phyloP scores from a whole-genome alignment of 2,329 filamentous ascomycete genomes.

The Ophiostoma angusticollis region DNA sequence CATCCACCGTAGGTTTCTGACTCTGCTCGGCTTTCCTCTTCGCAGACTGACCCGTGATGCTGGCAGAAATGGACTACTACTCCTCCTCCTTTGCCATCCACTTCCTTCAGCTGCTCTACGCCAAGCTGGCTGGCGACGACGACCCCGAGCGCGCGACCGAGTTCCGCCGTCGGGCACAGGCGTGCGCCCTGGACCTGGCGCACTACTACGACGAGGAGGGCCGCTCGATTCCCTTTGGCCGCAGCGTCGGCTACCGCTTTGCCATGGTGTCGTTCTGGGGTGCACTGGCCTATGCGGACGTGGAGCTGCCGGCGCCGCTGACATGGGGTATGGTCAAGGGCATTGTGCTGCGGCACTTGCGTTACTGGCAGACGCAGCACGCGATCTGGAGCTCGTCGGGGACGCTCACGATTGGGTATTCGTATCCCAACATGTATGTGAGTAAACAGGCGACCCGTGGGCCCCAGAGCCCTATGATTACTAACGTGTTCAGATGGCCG shows the following conservation, averaged over 20 bases:
- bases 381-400: constrained; percentile 65
- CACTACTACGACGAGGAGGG: constrained; percentile 66
- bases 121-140: constrained; percentile 54
- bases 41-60: too few species aligned
- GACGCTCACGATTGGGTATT: constrained; percentile 63
- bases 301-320: constrained; percentile 57
- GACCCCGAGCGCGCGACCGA: constrained; percentile 54
- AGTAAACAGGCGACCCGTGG: too few species aligned
- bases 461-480: too few species aligned
- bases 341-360: constrained; percentile 57
- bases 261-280: constrained; percentile 80
- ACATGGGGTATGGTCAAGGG: constrained; percentile 73
- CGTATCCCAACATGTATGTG: constrained; percentile 64
- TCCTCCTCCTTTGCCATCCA: constrained; percentile 74
- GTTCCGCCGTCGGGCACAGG: constrained; percentile 55
- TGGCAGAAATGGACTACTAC: constrained; percentile 76
- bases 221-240: constrained; percentile 61
- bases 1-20: constrained; percentile 48
- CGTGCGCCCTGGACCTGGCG: constrained; percentile 56
- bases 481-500: constrained; percentile 43
- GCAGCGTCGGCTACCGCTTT: constrained; percentile 70
- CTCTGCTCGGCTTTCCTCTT: too few species aligned
- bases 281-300: constrained; percentile 60
- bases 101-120: constrained; percentile 64
- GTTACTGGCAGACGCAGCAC: constrained; percentile 67